phyloP scores from a whole-genome alignment of 1,284 basidiomycete species.

The Tetrapyrgos nigripes region DNA sequence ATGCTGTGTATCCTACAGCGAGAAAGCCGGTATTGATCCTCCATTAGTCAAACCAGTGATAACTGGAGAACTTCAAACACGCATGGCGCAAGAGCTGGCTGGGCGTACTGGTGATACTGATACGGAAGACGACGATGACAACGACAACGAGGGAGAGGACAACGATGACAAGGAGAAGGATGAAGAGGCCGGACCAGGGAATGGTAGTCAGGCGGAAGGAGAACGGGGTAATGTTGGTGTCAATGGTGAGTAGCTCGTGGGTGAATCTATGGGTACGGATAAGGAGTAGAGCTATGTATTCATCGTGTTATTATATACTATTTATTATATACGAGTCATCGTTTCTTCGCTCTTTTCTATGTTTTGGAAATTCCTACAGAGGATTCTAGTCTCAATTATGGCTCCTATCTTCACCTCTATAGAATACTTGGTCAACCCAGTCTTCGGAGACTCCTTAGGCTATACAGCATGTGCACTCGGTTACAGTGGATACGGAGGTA shows the following conservation, averaged over 20 bases:
- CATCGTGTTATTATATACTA: background rate
- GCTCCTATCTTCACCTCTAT: too few relatives aligned
- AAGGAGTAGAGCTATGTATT: too few relatives aligned
- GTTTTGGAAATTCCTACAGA: too few relatives aligned
- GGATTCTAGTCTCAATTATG: too few relatives aligned
- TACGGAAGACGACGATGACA: too few relatives aligned
- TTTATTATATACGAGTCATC: background rate
- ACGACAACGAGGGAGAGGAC: too few relatives aligned
- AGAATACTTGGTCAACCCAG: background rate
- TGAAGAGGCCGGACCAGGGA: too few relatives aligned
- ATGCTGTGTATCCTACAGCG: background rate
- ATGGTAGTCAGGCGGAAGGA: too few relatives aligned
- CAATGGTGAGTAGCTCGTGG: too few relatives aligned
- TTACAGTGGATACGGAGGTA: background rate
- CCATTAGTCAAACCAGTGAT: background rate
- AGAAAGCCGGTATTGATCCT: background rate
- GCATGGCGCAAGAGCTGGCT: background rate
- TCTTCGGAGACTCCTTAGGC: background rate
- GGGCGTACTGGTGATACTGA: constrained; percentile 5
- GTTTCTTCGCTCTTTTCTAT: background rate
- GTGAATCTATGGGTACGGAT: too few relatives aligned
- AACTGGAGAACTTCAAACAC: background rate
- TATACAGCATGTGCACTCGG: too few relatives aligned
- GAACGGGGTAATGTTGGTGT: background rate
- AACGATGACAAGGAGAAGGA: too few relatives aligned